Base-by-base conservation (phyloP, 2,329 filamentous ascomycete genomes). In the Scleromitrula shiraiana region DNA sequence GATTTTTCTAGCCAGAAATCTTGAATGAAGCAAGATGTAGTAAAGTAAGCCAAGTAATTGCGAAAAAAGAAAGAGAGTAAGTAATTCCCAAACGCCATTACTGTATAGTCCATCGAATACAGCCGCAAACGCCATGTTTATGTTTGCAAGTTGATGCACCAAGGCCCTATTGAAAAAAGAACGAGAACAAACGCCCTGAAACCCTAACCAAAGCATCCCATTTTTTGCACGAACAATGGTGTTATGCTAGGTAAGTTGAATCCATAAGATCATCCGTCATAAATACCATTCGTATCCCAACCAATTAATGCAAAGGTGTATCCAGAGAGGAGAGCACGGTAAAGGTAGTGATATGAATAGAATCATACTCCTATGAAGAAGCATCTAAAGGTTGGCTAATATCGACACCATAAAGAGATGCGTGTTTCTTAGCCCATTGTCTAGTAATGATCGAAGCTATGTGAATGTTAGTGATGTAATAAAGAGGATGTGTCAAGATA, bases 391-490 rank as follows among this genome's bases (percentile, higher is more conserved):
- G 60, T 38, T 59, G 49, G 36, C 57, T 58, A 35, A 59, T 54
- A 50, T 65, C 62, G 44, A 83, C 72, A 52, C 74, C 76, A 51
- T 81, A 80, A 44, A 72, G 63, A 23, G 66, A 61, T 3, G 78
- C 78, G 59, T 86, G 85, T 67, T 84, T 85, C 76, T 95, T 96
- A 50, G 89, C 88, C 93, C 93, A 98, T 63, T 86, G 81, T 60
- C 91, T 87, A 29, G 90, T 86, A 53, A 95, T 76, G 60, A 97
- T 89, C 22, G 91, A 96, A 59, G 89, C 90, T 95, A 30, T 5
- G 45, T 52, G 40, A 8, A 29, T 33, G 45, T 56, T 46, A 51
- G 64, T 64, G 10, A 4, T 10, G 6, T 19, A 22, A 15, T 15
- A 22, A 9, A 38, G 8, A 24, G 10, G 4, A 17, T 27, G 14